Evolutionary conservation across 2,329 filamentous ascomycete species (phyloP), one percentile per base, ranked within the genome.

Genomic region (Penicillium sp.): DNA sequence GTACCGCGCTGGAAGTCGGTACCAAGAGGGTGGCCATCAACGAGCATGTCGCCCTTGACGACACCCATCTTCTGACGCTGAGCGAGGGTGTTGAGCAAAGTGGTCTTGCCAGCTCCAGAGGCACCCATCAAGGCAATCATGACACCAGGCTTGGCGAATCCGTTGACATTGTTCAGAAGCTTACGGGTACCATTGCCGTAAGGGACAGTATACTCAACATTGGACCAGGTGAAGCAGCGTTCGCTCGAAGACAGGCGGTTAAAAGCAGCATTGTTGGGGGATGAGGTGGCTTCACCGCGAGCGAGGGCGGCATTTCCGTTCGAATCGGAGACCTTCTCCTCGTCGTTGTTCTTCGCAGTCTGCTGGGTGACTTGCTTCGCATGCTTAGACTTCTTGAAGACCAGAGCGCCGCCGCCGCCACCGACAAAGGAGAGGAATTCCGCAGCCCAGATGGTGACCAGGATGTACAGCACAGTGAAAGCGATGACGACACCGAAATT

Each of bases 101-200:
- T 95, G 0, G 90, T 93, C 77, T 96, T 96, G 13, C 91, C 92
- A 9, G 92, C 91, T 44, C 90, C 90, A 4, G 86, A 91, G 1
- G 89, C 89, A 55, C 92, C 92, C 81, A 95, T 91, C 1, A 96
- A 79, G 0, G 91, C 91, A 44, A 91, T 87, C 84, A 96, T 87
- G 18, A 89, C 77, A 18, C 91, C 91, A 1, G 91, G 91, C 69
- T 92, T 92, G 1, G 87, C 90, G 65, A 90, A 94, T 1, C 91
- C 91, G 58, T 82, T 88, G 59, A 95, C 85, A 5, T 86, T 82
- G 68, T 90, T 88, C 50, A 91, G 78, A 1, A 91, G 79, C 70
- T 86, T 83, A 39, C 84, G 82, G 53, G 85, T 78, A 56, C 82
- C 81, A 47, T 86, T 86, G 43, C 86, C 80, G 60, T 88, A 89